Base-by-base conservation (phyloP, 2,329 filamentous ascomycete species). In the Shiraia sp. region DNA sequence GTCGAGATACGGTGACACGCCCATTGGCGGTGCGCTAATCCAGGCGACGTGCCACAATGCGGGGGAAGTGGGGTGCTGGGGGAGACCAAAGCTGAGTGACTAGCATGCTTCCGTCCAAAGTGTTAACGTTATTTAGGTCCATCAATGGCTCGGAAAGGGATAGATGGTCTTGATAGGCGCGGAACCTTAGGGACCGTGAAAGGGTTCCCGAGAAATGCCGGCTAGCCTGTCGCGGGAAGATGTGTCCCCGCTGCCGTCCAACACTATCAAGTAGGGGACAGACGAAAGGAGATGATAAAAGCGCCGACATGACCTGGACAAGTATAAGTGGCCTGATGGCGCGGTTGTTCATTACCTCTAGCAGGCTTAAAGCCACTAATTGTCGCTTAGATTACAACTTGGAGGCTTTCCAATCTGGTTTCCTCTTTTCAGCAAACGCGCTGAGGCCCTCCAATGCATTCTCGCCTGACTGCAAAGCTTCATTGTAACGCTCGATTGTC, bases 401-500 rank as follows among this genome's bases (percentile, higher is more conserved):
- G 1, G 72, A 75, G 19, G 74, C 70, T 33, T 72, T 71, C 76
- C 76, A 79, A 17, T 71, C 55, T 13, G 77, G 76, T 50, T 71
- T 65, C 53, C 73, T 65, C 66, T 79, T 79, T 57, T 75, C 69
- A 25, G 71, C 71, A 69, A 81, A 82, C 4, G 79, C 78, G 44
- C 61, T 66, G 37, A 79, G 50, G 1, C 77, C 77, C 47, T 78
- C 75, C 12, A 68, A 59, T n/a, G 76, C 63, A 63, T 79, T 80
- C 43, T 76, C 72, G 0, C 75, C 71, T 24, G 66, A 55, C 32
- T 73, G 53, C 39, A 79, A 53, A 4, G 52, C 58, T 32, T 65
- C 59, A 12, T 63, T 70, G 51, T 72, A 78, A 27, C 69, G 57
- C 42, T 77, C 66, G 23, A 72, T 58, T 0, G 71, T 73, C 13